Conservation (phyloP, 176 grass and related monocot genomes). For the Carex cristatella region DNA sequence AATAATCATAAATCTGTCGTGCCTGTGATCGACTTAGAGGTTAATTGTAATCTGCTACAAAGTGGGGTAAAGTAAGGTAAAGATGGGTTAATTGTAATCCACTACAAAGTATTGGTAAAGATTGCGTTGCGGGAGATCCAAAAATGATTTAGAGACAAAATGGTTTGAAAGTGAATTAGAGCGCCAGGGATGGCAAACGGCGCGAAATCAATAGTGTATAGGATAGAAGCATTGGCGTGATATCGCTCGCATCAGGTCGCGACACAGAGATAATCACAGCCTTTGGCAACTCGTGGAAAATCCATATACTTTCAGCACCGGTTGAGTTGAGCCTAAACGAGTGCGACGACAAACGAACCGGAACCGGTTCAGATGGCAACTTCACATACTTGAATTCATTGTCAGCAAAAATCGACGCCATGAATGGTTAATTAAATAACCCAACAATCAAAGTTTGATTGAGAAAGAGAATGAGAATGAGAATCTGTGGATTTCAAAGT, state of each 20-base stretch:
- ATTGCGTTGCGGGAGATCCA: too few relatives aligned
- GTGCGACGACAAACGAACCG: neutral
- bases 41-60: too few relatives aligned
- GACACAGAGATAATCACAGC: constrained; percentile 34
- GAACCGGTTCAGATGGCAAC: constrained; percentile 33
- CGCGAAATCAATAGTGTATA: constrained; percentile 35
- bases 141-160: too few relatives aligned
- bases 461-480: neutral
- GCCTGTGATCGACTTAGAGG: too few relatives aligned
- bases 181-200: too few relatives aligned
- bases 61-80: too few relatives aligned
- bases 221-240: constrained; percentile 50
- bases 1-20: too few relatives aligned
- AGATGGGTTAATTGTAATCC: too few relatives aligned
- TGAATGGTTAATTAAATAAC: neutral
- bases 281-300: constrained; percentile 42
- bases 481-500: neutral
- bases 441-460: neutral
- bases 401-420: neutral
- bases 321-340: constrained; percentile 17
- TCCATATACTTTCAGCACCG: neutral
- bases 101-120: too few relatives aligned
- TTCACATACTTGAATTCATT: constrained; percentile 36
- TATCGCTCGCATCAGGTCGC: constrained; percentile 33
- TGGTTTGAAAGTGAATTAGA: too few relatives aligned